Conservation (phyloP, 2,329 filamentous ascomycete species). For the Xylariales sp. region DNA sequence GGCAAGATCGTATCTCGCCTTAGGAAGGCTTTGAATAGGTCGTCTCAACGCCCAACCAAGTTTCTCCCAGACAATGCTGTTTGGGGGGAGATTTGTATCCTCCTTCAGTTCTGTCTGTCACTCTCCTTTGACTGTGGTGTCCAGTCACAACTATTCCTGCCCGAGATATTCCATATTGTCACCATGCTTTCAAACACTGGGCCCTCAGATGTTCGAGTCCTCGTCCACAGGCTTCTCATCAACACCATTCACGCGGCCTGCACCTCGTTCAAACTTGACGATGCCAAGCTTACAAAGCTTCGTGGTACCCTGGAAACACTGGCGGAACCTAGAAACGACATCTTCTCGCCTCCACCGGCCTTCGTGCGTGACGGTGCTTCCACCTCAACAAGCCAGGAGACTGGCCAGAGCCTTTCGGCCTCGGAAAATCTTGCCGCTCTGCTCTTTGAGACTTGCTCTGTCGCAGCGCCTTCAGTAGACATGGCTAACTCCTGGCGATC, state of each 20-base stretch:
- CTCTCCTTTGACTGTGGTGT: slow-evolving; percentile 64
- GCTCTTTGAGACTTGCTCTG: slow-evolving; percentile 58
- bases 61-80: slow-evolving; percentile 62
- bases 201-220: slow-evolving; percentile 47
- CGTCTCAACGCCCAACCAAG: slow-evolving; percentile 61
- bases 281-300: slow-evolving; percentile 51
- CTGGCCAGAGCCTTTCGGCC: slow-evolving; percentile 44
- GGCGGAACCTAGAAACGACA: slow-evolving; percentile 54
- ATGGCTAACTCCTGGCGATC: slow-evolving; percentile 66
- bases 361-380: slow-evolving; percentile 49
- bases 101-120: slow-evolving; percentile 61
- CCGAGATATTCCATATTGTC: slow-evolving; percentile 66
- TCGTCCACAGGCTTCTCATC: slow-evolving; percentile 59
- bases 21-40: slow-evolving; percentile 62
- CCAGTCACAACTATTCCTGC: slow-evolving; percentile 63
- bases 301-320: slow-evolving; percentile 52
- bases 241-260: slow-evolving; percentile 66
- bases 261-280: slow-evolving; percentile 60
- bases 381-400: slow-evolving; percentile 50
- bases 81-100: slow-evolving; percentile 64
- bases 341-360: slow-evolving; percentile 47
- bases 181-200: slow-evolving; percentile 68
- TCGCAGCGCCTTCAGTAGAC: slow-evolving; percentile 60
- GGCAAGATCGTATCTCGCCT: slow-evolving; percentile 62
- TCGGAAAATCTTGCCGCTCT: slow-evolving; percentile 59